These are phyloP conservation scores for Xylaria sp. DNA, from an alignment of 2,329 filamentous ascomycete species.

Conservation along the genomic window DNA sequence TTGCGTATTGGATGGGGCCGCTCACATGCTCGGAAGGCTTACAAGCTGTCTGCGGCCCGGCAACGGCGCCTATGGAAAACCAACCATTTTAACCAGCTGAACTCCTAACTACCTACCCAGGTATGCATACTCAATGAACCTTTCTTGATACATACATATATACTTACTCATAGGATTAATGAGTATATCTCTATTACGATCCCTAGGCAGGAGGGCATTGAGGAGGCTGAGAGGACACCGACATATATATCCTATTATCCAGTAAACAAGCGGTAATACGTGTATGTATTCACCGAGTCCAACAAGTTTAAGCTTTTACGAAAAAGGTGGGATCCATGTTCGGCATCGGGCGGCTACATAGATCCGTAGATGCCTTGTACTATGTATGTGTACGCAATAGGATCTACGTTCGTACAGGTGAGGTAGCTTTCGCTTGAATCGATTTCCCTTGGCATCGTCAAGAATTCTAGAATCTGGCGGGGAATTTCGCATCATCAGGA, in stretches of 20 bases:
- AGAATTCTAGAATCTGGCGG: background rate
- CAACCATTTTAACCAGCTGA: background rate
- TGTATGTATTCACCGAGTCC: too few species aligned
- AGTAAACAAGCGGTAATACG: too few species aligned
- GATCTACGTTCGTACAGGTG: background rate
- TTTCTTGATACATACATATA: background rate
- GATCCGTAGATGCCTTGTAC: background rate
- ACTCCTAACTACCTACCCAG: too few species aligned
- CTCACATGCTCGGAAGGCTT: background rate
- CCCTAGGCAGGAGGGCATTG: too few species aligned
- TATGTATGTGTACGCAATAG: too few species aligned
- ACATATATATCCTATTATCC: too few species aligned
- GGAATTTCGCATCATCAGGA: background rate
- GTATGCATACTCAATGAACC: too few species aligned
- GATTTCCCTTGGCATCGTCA: background rate
- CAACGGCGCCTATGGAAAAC: slow-evolving; percentile 11
- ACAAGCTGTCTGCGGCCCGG: background rate
- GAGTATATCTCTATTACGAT: background rate
- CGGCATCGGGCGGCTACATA: background rate
- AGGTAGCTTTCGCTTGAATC: background rate
- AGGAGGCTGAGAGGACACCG: too few species aligned
- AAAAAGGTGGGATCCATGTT: too few species aligned
- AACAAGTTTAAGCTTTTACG: too few species aligned
- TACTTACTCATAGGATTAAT: too few species aligned
- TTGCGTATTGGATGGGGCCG: background rate